A percentile compares a stretch with the other conserved stretches of the same genome.
phyloP scores from a whole-genome alignment of 108 stramenopile species.

The Licmophora abbreviata region DNA sequence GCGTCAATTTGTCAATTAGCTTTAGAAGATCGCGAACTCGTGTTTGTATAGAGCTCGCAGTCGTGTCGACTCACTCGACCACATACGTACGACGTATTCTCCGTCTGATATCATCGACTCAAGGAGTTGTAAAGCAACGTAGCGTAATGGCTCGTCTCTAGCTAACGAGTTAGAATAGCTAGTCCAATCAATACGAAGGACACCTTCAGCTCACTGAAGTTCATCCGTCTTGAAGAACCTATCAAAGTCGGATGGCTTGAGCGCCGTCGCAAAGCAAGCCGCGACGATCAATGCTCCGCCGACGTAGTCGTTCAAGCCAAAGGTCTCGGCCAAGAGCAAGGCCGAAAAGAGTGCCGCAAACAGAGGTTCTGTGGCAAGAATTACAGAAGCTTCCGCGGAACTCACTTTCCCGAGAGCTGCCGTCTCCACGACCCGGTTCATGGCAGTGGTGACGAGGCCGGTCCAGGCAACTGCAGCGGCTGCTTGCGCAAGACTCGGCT shows the following conservation, averaged over 20 bases:
- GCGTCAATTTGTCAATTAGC: too few species aligned
- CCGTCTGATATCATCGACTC: too few species aligned
- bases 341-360: conserved; percentile 62
- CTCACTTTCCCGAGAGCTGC: conserved; percentile 44
- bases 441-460: conserved; percentile 47
- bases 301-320: conserved; percentile 32
- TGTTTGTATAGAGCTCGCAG: too few species aligned
- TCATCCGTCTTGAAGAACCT: neutral
- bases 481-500: conserved; percentile 22
- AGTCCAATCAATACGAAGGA: too few species aligned
- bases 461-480: conserved; percentile 49
- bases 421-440: conserved; percentile 46
- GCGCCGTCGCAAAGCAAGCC: conserved; percentile 40
- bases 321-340: conserved; percentile 27
- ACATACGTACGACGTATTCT: too few species aligned
- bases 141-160: too few species aligned
- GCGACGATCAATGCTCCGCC: conserved; percentile 48
- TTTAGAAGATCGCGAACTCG: too few species aligned
- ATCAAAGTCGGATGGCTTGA: conserved; percentile 10
- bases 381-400: conserved; percentile 51
- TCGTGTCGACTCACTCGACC: too few species aligned
- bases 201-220: too few species aligned
- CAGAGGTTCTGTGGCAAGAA: conserved; percentile 61
- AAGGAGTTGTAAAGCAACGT: too few species aligned
- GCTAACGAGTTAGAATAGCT: too few species aligned